These are phyloP conservation scores for Benincasa hispida DNA, from an alignment of 306 rosid genomes.

Conservation along the genomic window DNA sequence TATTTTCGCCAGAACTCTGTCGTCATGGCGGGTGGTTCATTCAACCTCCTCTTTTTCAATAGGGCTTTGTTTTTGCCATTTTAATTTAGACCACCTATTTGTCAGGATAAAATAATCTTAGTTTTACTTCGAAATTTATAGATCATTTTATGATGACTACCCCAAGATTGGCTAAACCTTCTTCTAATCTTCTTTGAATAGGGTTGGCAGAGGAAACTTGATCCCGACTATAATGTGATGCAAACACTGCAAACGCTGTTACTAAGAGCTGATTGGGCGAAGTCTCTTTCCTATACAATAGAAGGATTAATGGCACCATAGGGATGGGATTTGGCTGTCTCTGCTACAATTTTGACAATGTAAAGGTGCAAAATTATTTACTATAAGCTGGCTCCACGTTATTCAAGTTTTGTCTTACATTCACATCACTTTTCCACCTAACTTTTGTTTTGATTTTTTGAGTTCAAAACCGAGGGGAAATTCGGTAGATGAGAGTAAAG, in stretches of 20 bases:
- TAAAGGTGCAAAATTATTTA: neutral
- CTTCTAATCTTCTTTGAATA: constrained; percentile 4
- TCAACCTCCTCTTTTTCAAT: too few relatives aligned
- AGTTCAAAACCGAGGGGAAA: neutral
- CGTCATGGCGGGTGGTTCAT: too few relatives aligned
- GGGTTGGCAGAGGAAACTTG: constrained; percentile 99
- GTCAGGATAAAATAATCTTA: neutral
- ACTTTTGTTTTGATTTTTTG: neutral
- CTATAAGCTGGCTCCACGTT: too few relatives aligned
- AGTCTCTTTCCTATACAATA: constrained; percentile 79
- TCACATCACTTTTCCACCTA: neutral
- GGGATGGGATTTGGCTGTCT: constrained; percentile 6
- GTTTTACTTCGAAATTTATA: neutral
- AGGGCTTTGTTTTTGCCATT: neutral
- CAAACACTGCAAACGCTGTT: constrained; percentile 79
- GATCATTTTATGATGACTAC: neutral
- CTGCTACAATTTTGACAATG: constrained; percentile 50
- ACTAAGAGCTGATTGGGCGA: constrained; percentile 94
- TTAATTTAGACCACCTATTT: neutral
- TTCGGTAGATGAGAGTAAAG: neutral
- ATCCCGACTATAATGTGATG: constrained; percentile 86
- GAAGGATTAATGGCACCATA: constrained; percentile 99
- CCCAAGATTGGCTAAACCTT: neutral
- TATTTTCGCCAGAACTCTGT: too few relatives aligned
- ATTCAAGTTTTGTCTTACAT: neutral